These are phyloP conservation scores for Colletotrichum scovillei DNA, from an alignment of 2,329 filamentous ascomycete species.

Conservation along the genomic window DNA sequence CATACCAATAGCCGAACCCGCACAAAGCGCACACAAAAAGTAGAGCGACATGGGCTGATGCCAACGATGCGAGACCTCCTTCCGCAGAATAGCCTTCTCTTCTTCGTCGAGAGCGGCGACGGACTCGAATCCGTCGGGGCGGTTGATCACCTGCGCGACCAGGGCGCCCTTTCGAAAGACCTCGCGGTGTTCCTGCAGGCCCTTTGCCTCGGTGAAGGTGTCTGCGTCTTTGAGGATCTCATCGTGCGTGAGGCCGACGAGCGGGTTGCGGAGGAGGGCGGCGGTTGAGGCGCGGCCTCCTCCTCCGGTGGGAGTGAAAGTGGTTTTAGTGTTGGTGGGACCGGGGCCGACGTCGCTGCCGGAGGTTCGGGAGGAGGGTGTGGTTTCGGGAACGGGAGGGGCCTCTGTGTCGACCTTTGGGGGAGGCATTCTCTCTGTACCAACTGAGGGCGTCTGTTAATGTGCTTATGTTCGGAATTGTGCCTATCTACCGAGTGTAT, in stretches of 20 bases:
- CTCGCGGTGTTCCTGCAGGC: conserved; percentile 47
- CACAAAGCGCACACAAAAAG: conserved; percentile 49
- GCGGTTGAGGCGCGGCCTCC: conserved; percentile 37
- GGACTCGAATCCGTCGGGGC: conserved; percentile 42
- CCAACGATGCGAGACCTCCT: conserved; percentile 46
- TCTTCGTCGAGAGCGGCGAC: conserved; percentile 42
- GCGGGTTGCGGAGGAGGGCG: conserved; percentile 45
- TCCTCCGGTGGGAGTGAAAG: conserved; percentile 4
- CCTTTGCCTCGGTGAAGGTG: conserved; percentile 48
- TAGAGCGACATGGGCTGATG: conserved; percentile 47
- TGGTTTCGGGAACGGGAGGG: conserved; percentile 7
- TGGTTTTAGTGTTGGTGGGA: not conserved
- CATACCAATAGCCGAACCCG: conserved; percentile 56
- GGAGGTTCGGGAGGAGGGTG: conserved; percentile 1
- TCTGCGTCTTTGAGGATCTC: conserved; percentile 49
- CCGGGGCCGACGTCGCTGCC: not conserved
- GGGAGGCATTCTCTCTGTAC: not conserved
- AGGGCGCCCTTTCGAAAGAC: conserved; percentile 65
- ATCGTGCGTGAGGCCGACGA: conserved; percentile 43
- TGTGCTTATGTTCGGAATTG: not conserved
- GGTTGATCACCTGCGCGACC: conserved; percentile 58
- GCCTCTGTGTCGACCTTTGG: conserved; percentile 26
- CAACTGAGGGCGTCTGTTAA: not conserved
- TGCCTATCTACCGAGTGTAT: not conserved
- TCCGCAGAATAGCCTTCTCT: conserved; percentile 43